phyloP scores from a whole-genome alignment of 805 yeast species.

The Candida methanosorbosa region DNA sequence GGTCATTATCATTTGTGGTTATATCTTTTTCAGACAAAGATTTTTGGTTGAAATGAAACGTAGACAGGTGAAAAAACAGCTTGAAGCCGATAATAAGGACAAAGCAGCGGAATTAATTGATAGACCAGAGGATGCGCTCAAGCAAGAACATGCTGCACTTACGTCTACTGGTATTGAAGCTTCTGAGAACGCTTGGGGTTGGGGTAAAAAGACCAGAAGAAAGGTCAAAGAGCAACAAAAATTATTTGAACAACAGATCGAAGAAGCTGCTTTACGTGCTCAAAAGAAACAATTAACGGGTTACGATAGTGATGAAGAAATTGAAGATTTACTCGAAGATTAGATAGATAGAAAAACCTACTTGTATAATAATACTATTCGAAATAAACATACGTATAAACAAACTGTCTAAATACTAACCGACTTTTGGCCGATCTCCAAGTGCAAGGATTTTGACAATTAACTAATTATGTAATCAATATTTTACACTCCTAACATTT shows the following conservation, averaged over 20 bases:
- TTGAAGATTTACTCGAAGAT: constrained; percentile 43
- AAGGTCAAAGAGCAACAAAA: constrained; percentile 47
- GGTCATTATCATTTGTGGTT: constrained; percentile 52
- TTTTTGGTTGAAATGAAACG: constrained; percentile 49
- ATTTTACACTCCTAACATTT: too few species aligned
- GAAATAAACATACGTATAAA: too few species aligned
- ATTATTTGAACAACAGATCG: constrained; percentile 40
- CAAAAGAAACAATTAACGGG: constrained; percentile 6
- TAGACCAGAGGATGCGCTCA: constrained; percentile 19
- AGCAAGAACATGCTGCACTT: too few species aligned
- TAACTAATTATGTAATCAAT: too few species aligned
- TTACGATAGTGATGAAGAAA: constrained; percentile 55
- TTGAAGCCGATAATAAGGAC: constrained; percentile 37
- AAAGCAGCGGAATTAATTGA: constrained; percentile 26
- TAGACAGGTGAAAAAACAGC: constrained; percentile 39
- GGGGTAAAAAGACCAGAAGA: constrained; percentile 72
- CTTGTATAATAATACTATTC: too few species aligned
- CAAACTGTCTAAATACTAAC: too few species aligned
- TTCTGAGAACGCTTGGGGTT: constrained; percentile 52
- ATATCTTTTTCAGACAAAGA: constrained; percentile 47
- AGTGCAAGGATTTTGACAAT: too few species aligned
- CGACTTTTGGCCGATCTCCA: too few species aligned
- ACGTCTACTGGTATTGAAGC: constrained; percentile 27
- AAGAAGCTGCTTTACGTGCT: constrained; percentile 29
- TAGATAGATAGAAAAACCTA: too few species aligned